phyloP scores from a whole-genome alignment of 192 early-diverging fungal genomes.

The Backusella liffmaniae region DNA sequence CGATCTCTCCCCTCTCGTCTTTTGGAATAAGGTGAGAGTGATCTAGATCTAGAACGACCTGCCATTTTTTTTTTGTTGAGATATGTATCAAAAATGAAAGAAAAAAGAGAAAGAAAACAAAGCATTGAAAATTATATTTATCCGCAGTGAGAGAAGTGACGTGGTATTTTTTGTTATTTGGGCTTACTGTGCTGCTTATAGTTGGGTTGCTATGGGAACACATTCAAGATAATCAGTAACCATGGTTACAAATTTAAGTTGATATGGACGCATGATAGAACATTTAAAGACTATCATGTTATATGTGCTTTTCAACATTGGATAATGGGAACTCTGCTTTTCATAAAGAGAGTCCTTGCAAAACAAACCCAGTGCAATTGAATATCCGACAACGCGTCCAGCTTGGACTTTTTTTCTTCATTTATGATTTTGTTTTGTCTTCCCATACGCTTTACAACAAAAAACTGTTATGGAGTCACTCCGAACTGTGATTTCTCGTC shows the following conservation, averaged over 20 bases:
- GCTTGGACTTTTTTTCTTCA: not conserved
- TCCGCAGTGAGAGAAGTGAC: not conserved
- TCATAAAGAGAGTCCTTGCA: not conserved
- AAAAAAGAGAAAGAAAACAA: not conserved
- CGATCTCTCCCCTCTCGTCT: not conserved
- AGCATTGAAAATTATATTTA: not conserved
- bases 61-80: not conserved
- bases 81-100: not conserved
- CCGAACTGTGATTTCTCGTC: slow-evolving; percentile 30
- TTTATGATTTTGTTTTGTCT: not conserved
- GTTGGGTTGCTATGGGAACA: not conserved
- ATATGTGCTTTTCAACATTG: too few species aligned
- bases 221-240: not conserved
- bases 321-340: too few species aligned
- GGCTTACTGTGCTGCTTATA: not conserved
- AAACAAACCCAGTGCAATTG: not conserved
- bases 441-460: not conserved
- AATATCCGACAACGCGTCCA: not conserved
- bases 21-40: slow-evolving; percentile 7
- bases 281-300: too few species aligned
- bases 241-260: not conserved
- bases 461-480: slow-evolving; percentile 20
- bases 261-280: not conserved
- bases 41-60: slow-evolving; percentile 7
- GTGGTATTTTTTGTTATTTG: not conserved